Evolutionary conservation across 345 rosid species (phyloP).

Genomic region (Hibiscus tridactylites): DNA sequence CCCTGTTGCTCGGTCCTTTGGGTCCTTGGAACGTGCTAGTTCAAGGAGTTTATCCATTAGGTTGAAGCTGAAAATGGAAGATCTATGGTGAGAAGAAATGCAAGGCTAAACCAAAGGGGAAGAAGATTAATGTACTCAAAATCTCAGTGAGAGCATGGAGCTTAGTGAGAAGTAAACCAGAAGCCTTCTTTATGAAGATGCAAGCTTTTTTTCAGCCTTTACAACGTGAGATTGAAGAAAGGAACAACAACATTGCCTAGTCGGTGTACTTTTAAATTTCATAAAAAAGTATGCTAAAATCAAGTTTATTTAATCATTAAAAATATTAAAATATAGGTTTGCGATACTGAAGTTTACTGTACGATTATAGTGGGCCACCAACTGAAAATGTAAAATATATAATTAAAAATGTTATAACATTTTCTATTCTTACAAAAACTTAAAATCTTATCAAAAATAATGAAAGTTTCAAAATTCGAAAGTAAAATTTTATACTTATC

Average conservation of each 20-base stretch:
- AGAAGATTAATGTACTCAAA: not conserved
- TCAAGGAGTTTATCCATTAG: slow-evolving; percentile 89
- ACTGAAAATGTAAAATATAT: too few relatives aligned
- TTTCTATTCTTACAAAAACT: too few relatives aligned
- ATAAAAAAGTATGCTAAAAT: too few relatives aligned
- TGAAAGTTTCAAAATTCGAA: too few relatives aligned
- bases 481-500: too few relatives aligned
- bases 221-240: slow-evolving; percentile 3
- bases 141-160: not conserved
- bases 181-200: not conserved
- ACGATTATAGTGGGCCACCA: too few relatives aligned
- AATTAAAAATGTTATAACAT: too few relatives aligned
- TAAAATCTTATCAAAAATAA: too few relatives aligned
- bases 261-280: too few relatives aligned
- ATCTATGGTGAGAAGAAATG: not conserved
- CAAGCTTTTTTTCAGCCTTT: slow-evolving; percentile 1
- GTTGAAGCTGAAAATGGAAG: not conserved
- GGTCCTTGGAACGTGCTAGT: slow-evolving; percentile 86
- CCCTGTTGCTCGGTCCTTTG: slow-evolving; percentile 91
- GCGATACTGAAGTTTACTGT: too few relatives aligned
- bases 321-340: too few relatives aligned
- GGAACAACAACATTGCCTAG: not conserved
- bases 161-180: not conserved
- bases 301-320: too few relatives aligned
- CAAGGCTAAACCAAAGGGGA: not conserved